phyloP scores from a whole-genome alignment of 1,284 basidiomycete genomes.

The Rhodotorula glutinis region DNA sequence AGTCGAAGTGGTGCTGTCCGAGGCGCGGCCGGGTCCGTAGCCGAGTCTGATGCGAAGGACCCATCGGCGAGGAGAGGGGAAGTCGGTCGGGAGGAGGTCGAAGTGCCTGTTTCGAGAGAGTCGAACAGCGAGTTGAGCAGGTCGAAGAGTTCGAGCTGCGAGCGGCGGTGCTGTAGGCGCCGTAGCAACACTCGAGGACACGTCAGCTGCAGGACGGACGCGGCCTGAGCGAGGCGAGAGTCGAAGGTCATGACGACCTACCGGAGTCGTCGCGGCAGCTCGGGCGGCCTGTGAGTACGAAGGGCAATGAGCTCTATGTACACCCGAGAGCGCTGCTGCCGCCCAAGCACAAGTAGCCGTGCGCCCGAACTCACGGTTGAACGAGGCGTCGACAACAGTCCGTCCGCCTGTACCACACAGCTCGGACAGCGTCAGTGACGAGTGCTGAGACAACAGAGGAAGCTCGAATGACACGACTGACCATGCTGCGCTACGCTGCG shows the following conservation, averaged over 20 bases:
- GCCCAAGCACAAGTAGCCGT: neutral
- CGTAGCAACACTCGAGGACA: no score
- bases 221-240: neutral
- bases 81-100: slow-evolving; percentile 6
- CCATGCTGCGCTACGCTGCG: neutral
- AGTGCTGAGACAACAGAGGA: neutral
- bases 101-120: slow-evolving; percentile 9
- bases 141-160: slow-evolving; percentile 24
- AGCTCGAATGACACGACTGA: neutral
- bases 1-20: slow-evolving; percentile 20
- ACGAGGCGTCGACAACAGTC: slow-evolving; percentile 5
- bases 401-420: neutral
- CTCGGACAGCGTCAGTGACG: neutral
- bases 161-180: slow-evolving; percentile 20
- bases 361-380: slow-evolving; percentile 1
- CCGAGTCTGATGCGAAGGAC: neutral
- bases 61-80: slow-evolving; percentile 13
- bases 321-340: no score
- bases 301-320: no score
- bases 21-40: neutral
- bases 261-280: slow-evolving; percentile 18
- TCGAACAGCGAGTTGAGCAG: slow-evolving; percentile 33
- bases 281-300: neutral
- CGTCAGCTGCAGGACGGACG: neutral
- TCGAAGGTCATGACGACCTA: neutral